Evolutionary conservation across 148 eudicot species (phyloP), one percentile per base, ranked within the genome.

Genomic region (Nepenthes gracilis): DNA sequence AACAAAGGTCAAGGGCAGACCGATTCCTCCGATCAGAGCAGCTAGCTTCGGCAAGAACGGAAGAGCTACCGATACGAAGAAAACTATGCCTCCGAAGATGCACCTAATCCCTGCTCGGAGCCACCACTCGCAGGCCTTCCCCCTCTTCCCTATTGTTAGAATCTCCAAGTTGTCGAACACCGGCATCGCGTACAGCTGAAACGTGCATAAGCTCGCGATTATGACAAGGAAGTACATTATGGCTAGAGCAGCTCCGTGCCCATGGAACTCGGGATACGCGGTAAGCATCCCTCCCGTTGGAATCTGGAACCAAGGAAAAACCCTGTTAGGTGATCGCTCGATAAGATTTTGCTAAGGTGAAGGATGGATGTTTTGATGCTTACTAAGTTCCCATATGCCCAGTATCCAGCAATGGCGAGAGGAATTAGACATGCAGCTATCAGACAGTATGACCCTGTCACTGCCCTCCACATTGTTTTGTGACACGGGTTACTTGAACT

Each of bases 131-230:
- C 86, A 84, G 8, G 77, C 67, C 73, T 67, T 58, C 12, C 70
- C 64, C 14, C 47, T 65, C 50, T 33, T 73, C 73, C 40, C 62
- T 2, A 45, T 52, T 54, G 67, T 75, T 12, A 71, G 60, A 15
- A 78, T 57, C 73, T 84, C 83, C 37, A 79, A 67, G 77, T 84
- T 87, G 81, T 87, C 95, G 35, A 79, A 78, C 15, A 73, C 71
- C 2, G 69, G 78, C 87, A 87, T 79, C 1, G 78, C 80, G 54
- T 79, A 87, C 35, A 84, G 69, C 67, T 79, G 90, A 65, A 77
- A 84, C n/a, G 77, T 62, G 23, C 83, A 69, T 6, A 81, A 33
- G 56, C 67, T 64, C 67, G 76, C 74, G 56, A 84, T 59, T 14
- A 77, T 35, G 50, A 79, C 40, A 11, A 72, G 35, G 47, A 81